Evolutionary conservation across 257 asterid species (phyloP).

Genomic region (Lycium ferocissimum): DNA sequence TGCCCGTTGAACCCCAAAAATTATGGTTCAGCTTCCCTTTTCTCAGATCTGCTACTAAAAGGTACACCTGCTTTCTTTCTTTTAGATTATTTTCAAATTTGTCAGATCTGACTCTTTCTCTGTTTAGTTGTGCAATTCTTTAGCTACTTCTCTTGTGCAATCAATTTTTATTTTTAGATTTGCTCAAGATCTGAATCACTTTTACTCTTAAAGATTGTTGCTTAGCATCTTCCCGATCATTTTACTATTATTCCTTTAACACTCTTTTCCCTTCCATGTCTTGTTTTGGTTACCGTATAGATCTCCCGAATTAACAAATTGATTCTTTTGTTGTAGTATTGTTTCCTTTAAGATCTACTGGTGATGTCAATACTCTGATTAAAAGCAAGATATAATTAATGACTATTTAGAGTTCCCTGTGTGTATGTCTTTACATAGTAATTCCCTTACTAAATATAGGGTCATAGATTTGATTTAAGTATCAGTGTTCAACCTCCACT

Average conservation of each 20-base stretch:
- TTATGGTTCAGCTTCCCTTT: not conserved
- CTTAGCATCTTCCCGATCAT: not conserved
- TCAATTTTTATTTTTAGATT: not conserved
- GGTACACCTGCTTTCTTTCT: not conserved
- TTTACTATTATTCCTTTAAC: too few species aligned
- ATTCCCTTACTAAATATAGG: not conserved
- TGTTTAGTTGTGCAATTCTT: not conserved
- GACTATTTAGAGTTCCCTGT: not conserved
- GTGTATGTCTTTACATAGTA: not conserved
- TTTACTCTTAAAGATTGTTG: conserved; percentile 12
- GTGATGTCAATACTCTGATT: not conserved
- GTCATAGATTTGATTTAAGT: not conserved
- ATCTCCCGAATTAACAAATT: not conserved
- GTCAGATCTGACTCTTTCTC: not conserved
- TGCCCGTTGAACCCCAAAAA: not conserved
- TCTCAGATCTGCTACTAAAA: conserved; percentile 24
- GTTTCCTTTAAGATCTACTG: not conserved
- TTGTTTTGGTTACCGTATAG: not conserved
- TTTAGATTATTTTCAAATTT: not conserved
- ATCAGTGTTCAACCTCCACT: not conserved
- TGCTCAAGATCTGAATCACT: conserved; percentile 1
- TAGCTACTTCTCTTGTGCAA: too few species aligned
- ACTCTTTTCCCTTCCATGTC: too few species aligned
- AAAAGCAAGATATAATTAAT: conserved; percentile 3
- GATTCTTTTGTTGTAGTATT: not conserved